Evolutionary conservation across 2,329 filamentous ascomycete genomes (phyloP), one percentile per base, ranked within the genome.

Genomic region (Sphaerulina musiva): DNA sequence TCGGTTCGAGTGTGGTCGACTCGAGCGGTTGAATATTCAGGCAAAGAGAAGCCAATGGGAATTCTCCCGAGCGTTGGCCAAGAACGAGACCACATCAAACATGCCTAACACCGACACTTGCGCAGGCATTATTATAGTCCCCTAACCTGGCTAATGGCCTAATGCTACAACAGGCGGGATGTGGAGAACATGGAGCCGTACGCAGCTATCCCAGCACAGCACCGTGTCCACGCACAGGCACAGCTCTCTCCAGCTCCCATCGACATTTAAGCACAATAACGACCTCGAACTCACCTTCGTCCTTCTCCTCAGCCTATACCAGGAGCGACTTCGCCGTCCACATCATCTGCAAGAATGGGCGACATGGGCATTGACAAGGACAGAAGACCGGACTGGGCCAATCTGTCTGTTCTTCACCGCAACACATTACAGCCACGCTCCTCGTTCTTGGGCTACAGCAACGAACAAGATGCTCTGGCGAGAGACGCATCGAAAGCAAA

Each of bases 381-480:
- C 32, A 32, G 48, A 41, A 42, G 50, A 32, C 80, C 80, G 0
- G 81, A 85, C 64, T 85, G 81, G 80, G 80, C 75, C 66, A 85
- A 85, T 60, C 73, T 83, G 53, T 64, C 74, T 3, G 72, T 85
- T 31, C 72, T 85, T 12, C 82, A 84, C 64, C 78, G 76, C 59
- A 82, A 82, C 60, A 81, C 79, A 1, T 72, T 85, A 5, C 71
- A 78, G 7, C 77, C 80, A 4, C 76, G 82, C 53, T 77, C 79
- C 46, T 73, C 79, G 60, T 84, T 83, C 63, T 76, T 78, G 64
- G 69, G 79, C 26, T 83, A 80, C 62, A 63, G 73, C 38, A 73
- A 65, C 11, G 75, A 78, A 54, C 62, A 70, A 1, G 75, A 78
- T 63, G 80, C 80, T 1, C 66, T 83, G 14, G 62, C 66, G 3